phyloP scores from a whole-genome alignment of 129 eudicot species.

The Pseudognaphalium luteoalbum region DNA sequence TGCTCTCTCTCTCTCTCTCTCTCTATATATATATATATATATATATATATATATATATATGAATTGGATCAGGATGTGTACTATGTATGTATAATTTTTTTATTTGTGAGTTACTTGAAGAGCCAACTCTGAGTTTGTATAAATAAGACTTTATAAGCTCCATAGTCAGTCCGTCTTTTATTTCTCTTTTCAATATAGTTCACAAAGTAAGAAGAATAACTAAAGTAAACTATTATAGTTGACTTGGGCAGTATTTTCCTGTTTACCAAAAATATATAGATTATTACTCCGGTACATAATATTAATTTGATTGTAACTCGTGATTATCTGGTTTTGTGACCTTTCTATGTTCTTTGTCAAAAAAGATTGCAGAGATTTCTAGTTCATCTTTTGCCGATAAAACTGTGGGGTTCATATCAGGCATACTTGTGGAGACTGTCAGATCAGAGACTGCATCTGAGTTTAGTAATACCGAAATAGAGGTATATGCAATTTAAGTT shows the following conservation, averaged over 20 bases:
- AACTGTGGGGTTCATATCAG: conserved; percentile 13
- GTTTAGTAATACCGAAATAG: background rate
- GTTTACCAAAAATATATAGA: background rate
- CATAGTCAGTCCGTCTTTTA: too few relatives aligned
- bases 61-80: too few relatives aligned
- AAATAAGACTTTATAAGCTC: too few relatives aligned
- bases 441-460: background rate
- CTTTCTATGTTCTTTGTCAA: background rate
- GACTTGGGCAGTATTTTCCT: too few relatives aligned
- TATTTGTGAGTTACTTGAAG: too few relatives aligned
- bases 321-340: background rate
- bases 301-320: background rate
- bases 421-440: background rate
- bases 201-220: too few relatives aligned
- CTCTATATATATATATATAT: too few relatives aligned
- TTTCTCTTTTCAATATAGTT: too few relatives aligned
- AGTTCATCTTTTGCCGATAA: background rate
- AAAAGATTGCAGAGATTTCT: background rate
- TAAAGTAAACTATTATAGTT: too few relatives aligned
- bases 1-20: background rate
- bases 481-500: background rate
- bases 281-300: background rate
- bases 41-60: too few relatives aligned
- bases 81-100: too few relatives aligned
- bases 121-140: too few relatives aligned